Percentiles rank a stretch among this genome's conserved stretches.
phyloP scores from a whole-genome alignment of 257 asterid genomes.

The Cordia subcordata region DNA sequence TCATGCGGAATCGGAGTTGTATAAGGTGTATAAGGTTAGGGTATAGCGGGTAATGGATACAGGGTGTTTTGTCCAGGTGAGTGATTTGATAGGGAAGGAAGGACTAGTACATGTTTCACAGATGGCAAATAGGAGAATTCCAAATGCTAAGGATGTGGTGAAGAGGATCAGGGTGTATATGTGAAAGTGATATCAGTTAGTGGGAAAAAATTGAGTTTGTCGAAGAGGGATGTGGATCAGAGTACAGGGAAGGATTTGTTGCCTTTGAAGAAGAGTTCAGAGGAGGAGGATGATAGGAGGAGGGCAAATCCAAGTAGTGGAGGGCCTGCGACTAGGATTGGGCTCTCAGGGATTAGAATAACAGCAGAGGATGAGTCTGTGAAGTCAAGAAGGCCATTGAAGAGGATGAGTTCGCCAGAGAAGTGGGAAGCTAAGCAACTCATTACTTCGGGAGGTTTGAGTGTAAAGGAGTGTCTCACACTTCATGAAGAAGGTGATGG shows the following conservation, averaged over 20 bases:
- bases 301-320: slow-evolving; percentile 44
- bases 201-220: slow-evolving; percentile 76
- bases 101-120: slow-evolving; percentile 86
- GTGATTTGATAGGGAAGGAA: slow-evolving; percentile 70
- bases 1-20: slow-evolving; percentile 55
- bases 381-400: slow-evolving; percentile 80
- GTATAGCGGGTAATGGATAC: slow-evolving; percentile 84
- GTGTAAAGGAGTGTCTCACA: slow-evolving; percentile 65
- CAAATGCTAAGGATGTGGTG: slow-evolving; percentile 85
- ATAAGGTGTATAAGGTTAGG: slow-evolving; percentile 72
- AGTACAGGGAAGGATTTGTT: slow-evolving; percentile 71
- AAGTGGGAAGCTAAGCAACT: slow-evolving; percentile 93
- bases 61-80: slow-evolving; percentile 86
- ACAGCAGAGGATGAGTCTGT: slow-evolving; percentile 50
- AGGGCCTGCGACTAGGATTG: slow-evolving; percentile 48
- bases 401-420: slow-evolving; percentile 95
- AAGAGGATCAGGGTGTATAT: slow-evolving; percentile 84
- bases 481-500: slow-evolving; percentile 82
- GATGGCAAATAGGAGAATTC: slow-evolving; percentile 70
- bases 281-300: slow-evolving; percentile 28
- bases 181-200: slow-evolving; percentile 77
- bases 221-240: slow-evolving; percentile 96
- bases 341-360: slow-evolving; percentile 70
- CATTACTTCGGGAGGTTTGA: slow-evolving; percentile 83
- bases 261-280: slow-evolving; percentile 49